Percentiles rank a stretch among this genome's conserved stretches.
These are phyloP conservation scores for Paxillus ammoniavirescens DNA, from an alignment of 768 basidiomycete species.

Conservation along the genomic window DNA sequence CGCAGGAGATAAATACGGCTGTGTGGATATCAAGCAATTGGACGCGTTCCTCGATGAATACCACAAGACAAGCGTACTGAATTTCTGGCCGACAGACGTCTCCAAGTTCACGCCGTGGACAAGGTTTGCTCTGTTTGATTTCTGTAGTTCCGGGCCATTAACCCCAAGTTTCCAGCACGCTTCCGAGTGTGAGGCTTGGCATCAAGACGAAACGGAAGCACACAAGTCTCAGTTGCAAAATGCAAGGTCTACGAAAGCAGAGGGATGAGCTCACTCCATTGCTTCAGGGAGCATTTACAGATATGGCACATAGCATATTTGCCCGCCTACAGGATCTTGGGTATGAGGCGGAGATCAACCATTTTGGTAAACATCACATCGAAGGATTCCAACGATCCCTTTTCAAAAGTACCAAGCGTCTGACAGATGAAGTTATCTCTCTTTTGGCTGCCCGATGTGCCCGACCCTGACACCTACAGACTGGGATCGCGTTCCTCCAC, in stretches of 20 bases:
- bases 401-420: neutral
- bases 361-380: neutral
- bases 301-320: neutral
- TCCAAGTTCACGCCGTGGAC: neutral
- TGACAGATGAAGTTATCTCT: neutral
- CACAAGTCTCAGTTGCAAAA: neutral
- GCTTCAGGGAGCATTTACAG: neutral
- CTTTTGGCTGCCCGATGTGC: too few species aligned
- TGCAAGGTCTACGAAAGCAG: neutral
- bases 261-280: neutral
- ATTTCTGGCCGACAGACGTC: neutral
- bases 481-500: neutral
- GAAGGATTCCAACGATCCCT: neutral
- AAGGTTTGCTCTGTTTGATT: neutral
- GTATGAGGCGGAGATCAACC: neutral
- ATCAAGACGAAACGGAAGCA: too few species aligned
- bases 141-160: neutral
- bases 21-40: neutral
- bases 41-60: neutral
- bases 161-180: neutral
- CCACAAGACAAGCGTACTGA: neutral
- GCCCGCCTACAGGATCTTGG: neutral
- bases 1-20: neutral
- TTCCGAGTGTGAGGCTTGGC: neutral
- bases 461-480: neutral